Evolutionary conservation across 352 stramenopile species (phyloP), one percentile per base, ranked within the genome.

Genomic region (Globisporangium paroecandrum): DNA sequence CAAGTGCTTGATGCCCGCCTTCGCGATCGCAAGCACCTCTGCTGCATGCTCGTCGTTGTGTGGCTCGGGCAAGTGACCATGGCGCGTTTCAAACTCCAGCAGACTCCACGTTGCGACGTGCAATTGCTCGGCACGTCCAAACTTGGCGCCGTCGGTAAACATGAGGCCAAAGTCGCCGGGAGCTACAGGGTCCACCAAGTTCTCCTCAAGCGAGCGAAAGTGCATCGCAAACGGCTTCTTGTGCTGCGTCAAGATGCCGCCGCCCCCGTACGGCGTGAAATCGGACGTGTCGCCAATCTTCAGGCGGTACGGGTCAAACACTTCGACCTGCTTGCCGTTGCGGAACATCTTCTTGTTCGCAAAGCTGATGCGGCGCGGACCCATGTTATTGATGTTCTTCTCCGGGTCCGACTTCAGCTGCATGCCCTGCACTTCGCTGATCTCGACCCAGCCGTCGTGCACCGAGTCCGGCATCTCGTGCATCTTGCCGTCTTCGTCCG

Each of bases 401-500:
- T 81, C 69, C n/a, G 76, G 77, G 43, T 95, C 74, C 54, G 73
- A 74, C 67, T 82, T 77, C 18, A 89, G 67, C 32, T 68, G 71
- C 87, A 95, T 95, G 54, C 87, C 87, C 51, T 93, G 69, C 51
- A 95, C 85, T 60, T 93, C 87, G 64, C 82, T 92, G 69, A 95
- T 93, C 62, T 95, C 85, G 58, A 95, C 73, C 85, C 85, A 95
- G 22, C 87, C 87, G 34, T 92, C 87, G 69, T 95, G 87, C 60
- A 89, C 85, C 69, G 85, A 94, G 62, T 95, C 87, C 0, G 85
- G 87, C 81, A 95, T 87, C 43, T 95, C 87, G 70, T 95, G 87
- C 85, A 95, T 95, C 73, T 93, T 93, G 63, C 87, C 87, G 68
- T 95, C 85, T 59, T 95, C 87, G 63, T 95, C 85, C 0, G 87